Evolutionary conservation across 192 early-diverging fungal genomes (phyloP).

Genomic region (Coemansia asiatica): DNA sequence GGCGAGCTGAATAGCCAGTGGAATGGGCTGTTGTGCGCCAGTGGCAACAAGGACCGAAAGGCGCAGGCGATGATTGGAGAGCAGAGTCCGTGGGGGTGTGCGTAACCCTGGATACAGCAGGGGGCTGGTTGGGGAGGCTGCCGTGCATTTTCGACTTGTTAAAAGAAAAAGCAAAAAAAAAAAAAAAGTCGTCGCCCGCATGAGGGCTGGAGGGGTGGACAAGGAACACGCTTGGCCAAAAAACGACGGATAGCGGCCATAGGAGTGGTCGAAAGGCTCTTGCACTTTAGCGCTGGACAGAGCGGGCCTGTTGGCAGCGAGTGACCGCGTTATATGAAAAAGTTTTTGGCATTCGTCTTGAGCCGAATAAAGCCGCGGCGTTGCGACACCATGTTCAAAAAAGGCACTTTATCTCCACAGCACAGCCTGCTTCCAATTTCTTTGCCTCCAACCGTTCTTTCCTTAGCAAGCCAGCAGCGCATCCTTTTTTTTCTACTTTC

Average conservation of each 20-base stretch:
- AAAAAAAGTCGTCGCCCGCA: too few species aligned
- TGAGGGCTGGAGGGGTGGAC: constrained; percentile 4
- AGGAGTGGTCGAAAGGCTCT: neutral
- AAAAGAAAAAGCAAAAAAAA: neutral
- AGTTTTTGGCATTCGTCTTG: constrained; percentile 6
- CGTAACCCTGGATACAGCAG: constrained; percentile 4
- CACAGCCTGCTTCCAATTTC: constrained; percentile 4
- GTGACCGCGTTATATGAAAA: constrained; percentile 13
- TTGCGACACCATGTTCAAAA: constrained; percentile 17
- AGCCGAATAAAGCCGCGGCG: constrained; percentile 16
- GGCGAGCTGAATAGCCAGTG: neutral
- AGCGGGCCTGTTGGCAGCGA: neutral
- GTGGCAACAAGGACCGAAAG: constrained; percentile 2
- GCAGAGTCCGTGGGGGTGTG: constrained; percentile 4
- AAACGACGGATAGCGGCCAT: neutral
- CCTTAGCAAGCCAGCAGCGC: neutral
- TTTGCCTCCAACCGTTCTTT: neutral
- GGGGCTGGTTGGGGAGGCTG: constrained; percentile 16
- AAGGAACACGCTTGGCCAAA: constrained; percentile 5
- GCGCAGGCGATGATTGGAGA: neutral
- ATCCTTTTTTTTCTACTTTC: neutral
- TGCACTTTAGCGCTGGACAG: constrained; percentile 1
- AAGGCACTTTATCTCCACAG: constrained; percentile 12
- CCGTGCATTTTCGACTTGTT: constrained; percentile 4
- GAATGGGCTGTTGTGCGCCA: neutral